Conservation (phyloP, 1,284 basidiomycete genomes). For the Apiotrichum akiyoshidainum region DNA sequence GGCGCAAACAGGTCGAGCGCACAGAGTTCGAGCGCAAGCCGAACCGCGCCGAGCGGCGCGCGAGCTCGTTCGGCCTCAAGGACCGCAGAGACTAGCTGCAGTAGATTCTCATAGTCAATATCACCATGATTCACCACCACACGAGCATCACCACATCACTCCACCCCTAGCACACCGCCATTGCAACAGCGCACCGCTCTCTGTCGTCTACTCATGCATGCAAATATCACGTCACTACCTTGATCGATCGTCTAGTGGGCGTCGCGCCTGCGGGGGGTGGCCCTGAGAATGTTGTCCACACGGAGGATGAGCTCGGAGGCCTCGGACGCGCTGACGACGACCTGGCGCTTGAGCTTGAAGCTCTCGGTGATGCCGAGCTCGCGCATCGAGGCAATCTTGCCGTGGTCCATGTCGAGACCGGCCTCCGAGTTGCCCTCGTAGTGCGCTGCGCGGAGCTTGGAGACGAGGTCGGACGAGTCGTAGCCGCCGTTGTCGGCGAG, state of each 20-base stretch:
- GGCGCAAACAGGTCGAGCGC: no score
- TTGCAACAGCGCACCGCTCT: neutral
- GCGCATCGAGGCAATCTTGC: conserved; percentile 81
- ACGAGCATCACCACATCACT: neutral
- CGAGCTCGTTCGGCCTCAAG: no score
- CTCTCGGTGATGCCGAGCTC: conserved; percentile 88
- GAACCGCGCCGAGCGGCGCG: no score
- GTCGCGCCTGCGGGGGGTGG: conserved; percentile 60
- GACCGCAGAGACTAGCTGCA: no score
- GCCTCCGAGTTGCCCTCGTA: conserved; percentile 81
- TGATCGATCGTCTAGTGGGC: conserved; percentile 31
- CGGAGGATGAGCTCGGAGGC: conserved; percentile 65
- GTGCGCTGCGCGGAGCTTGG: conserved; percentile 86
- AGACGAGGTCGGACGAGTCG: conserved; percentile 93
- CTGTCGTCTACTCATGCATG: conserved; percentile 20
- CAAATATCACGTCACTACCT: neutral
- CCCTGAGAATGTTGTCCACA: conserved; percentile 58
- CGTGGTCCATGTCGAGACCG: conserved; percentile 91
- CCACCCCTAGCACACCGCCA: neutral
- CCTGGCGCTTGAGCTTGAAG: conserved; percentile 95
- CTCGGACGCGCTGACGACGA: conserved; percentile 89
- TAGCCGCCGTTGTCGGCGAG: conserved; percentile 97
- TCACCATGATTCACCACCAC: neutral
- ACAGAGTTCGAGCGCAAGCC: no score
- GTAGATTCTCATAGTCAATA: no score